Conservation (phyloP, 768 basidiomycete genomes). For the Ramaria rubella region DNA sequence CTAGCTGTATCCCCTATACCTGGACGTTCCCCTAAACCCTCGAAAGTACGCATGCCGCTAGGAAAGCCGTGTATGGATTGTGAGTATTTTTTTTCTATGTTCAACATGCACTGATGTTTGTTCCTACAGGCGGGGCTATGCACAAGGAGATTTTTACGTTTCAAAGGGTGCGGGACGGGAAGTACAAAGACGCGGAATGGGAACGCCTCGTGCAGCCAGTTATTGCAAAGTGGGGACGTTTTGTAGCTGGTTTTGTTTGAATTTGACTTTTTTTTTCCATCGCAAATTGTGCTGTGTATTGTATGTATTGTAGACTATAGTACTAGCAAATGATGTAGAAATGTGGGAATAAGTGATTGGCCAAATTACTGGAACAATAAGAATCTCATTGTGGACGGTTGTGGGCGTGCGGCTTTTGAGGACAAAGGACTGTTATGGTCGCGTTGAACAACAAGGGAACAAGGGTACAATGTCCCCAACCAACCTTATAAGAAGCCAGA, state of each 20-base stretch:
- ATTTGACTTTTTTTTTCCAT: neutral
- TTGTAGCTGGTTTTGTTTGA: slow-evolving; percentile 34
- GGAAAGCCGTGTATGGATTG: slow-evolving; percentile 38
- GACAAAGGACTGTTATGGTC: neutral
- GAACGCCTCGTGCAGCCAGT: slow-evolving; percentile 67
- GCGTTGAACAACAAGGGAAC: neutral
- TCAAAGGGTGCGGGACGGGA: slow-evolving; percentile 43
- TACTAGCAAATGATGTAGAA: too few species aligned
- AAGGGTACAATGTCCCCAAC: neutral
- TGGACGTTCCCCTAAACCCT: slow-evolving; percentile 16
- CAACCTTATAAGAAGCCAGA: neutral
- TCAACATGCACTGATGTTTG: slow-evolving; percentile 12
- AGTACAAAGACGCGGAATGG: slow-evolving; percentile 63
- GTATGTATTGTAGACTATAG: too few species aligned
- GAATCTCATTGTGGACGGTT: neutral
- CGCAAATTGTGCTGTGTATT: neutral
- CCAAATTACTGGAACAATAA: neutral
- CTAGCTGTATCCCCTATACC: slow-evolving; percentile 7
- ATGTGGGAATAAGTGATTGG: neutral
- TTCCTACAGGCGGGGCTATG: slow-evolving; percentile 40
- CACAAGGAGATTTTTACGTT: slow-evolving; percentile 84
- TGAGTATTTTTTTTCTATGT: slow-evolving; percentile 31
- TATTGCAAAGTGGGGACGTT: slow-evolving; percentile 71
- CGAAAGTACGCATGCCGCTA: slow-evolving; percentile 16
- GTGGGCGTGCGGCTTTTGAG: neutral